These are phyloP conservation scores for Speleostelium caveatum DNA, from an alignment of 78 protist genomes.

Conservation along the genomic window DNA sequence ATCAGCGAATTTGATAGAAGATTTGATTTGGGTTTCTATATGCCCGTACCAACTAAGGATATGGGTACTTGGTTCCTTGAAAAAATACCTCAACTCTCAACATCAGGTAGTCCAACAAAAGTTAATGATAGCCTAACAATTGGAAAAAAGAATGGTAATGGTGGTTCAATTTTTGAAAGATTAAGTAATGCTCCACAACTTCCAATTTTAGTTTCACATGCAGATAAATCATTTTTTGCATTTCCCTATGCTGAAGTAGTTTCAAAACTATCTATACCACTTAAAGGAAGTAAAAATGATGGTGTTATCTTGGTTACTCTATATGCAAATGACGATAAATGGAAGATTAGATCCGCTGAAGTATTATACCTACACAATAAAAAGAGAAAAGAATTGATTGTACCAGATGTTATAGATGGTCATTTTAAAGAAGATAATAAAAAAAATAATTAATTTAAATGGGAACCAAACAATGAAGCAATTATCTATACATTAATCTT, in stretches of 20 bases:
- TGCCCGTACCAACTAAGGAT: constrained; percentile 16
- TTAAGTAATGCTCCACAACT: neutral
- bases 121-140: neutral
- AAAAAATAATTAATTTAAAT: no score
- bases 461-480: no score
- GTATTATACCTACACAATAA: constrained; percentile 22
- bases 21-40: neutral
- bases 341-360: constrained; percentile 28
- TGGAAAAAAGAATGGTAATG: neutral
- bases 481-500: no score
- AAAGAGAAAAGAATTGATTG: neutral
- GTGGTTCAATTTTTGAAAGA: neutral
- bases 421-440: neutral
- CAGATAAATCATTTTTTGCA: constrained; percentile 2
- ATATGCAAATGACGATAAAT: constrained; percentile 28
- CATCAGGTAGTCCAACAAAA: neutral
- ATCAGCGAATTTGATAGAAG: constrained; percentile 26
- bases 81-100: neutral
- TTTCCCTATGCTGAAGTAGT: constrained; percentile 25
- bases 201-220: constrained; percentile 46
- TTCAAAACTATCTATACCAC: constrained; percentile 29
- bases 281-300: constrained; percentile 23
- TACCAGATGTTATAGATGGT: neutral
- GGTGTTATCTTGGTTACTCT: neutral
- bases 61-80: constrained; percentile 24